These are phyloP conservation scores for Ormosia emarginata DNA, from an alignment of 306 rosid species.

Conservation along the genomic window DNA sequence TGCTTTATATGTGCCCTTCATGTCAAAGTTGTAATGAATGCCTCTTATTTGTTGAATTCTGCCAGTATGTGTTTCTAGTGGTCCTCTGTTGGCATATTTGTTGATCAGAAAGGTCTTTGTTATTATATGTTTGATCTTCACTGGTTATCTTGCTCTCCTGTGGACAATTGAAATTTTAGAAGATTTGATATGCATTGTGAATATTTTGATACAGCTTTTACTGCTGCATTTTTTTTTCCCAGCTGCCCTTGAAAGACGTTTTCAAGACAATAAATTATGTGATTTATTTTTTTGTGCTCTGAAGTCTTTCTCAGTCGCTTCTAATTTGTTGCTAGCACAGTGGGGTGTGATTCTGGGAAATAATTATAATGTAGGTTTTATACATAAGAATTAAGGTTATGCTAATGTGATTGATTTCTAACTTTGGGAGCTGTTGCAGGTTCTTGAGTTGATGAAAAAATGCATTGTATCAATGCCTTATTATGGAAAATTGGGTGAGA, in stretches of 20 bases:
- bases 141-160: not conserved
- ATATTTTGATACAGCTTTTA: not conserved
- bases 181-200: not conserved
- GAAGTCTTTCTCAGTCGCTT: not conserved
- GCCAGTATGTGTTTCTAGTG: not conserved
- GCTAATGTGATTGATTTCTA: slow-evolving; percentile 13
- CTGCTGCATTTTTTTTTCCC: not conserved
- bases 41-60: not conserved
- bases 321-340: not conserved
- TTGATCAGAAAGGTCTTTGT: slow-evolving; percentile 4
- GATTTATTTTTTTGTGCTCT: slow-evolving; percentile 12
- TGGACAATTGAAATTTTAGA: not conserved
- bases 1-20: not conserved
- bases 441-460: slow-evolving; percentile 78
- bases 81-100: slow-evolving; percentile 16
- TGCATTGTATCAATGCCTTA: slow-evolving; percentile 51
- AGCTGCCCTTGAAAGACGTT: not conserved
- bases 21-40: not conserved
- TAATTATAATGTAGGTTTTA: not conserved
- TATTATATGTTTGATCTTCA: slow-evolving; percentile 18
- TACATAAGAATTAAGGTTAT: not conserved
- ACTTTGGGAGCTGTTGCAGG: slow-evolving; percentile 48
- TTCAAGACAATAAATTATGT: not conserved
- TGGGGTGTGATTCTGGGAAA: not conserved
- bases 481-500: slow-evolving; percentile 54